Evolutionary conservation across 2,329 filamentous ascomycete genomes (phyloP), one percentile per base, ranked within the genome.

Genomic region (Balansia obtecta): DNA sequence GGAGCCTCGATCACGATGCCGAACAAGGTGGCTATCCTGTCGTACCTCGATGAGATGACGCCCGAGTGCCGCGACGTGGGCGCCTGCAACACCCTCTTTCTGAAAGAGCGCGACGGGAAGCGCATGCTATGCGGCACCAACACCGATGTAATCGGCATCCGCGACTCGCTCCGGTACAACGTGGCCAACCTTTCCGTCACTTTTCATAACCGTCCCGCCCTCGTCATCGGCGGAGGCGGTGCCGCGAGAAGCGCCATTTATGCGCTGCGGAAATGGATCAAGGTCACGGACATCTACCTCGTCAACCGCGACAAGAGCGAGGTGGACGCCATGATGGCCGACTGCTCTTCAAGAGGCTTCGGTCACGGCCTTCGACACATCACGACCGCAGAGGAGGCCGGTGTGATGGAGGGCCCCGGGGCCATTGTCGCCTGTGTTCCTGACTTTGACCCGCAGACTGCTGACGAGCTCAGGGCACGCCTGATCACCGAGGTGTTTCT

Each of bases 181-280:
- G 63, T 75, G 11, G 45, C 66, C 6, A 59, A 70, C 48, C 66
- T 75, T 13, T 69, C 71, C 9, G 54, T 62, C 13, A 63, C 69
- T 43, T 79, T 80, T 60, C 73, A 77, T 57, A 71, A 73, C 53
- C 74, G 76, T 33, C 84, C 86, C 0, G 87, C 77, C 1, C 73
- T 91, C 53, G 80, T 91, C 16, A 74, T 91, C 45, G 87, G 87
- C 32, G 86, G 85, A 3, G 87, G 87, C 32, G 87, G 86, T 34
- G 87, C 86, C 0, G 84, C 85, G n/a, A 74, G 87, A 44, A 83
- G 80, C 16, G 86, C 87, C 10, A 78, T 90, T 30, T 91, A 91
- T 61, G 82, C 86, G 1, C 68, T 91, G 55, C 74, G 80, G 58
- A 80, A 79, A 59, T 86, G 79, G 73, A 76, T 91, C 65, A 75